These are phyloP conservation scores for Maudiozyma pseudohumilis DNA, from an alignment of 805 yeast species.

Conservation along the genomic window DNA sequence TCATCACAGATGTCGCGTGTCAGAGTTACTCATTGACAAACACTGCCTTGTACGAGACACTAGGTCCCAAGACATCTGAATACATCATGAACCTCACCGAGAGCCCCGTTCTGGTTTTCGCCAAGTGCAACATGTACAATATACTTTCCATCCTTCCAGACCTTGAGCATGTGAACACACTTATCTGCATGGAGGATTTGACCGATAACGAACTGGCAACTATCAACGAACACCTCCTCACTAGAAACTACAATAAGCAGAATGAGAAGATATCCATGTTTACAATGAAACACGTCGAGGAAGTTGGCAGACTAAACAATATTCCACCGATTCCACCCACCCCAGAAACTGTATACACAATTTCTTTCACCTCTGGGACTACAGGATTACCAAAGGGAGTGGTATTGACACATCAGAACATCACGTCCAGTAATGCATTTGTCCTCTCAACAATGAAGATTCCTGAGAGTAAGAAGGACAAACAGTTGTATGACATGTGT, in stretches of 20 bases:
- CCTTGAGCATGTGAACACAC: conserved; percentile 36
- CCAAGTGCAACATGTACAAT: conserved; percentile 41
- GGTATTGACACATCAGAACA: conserved; percentile 41
- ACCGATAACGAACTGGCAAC: conserved; percentile 26
- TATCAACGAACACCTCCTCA: conserved; percentile 24
- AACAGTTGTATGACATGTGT: conserved; percentile 29
- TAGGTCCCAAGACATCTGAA: conserved; percentile 51
- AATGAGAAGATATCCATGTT: conserved; percentile 33
- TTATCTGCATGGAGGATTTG: conserved; percentile 48
- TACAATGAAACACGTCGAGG: conserved; percentile 34
- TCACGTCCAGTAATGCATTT: conserved; percentile 40
- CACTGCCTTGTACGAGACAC: conserved; percentile 47
- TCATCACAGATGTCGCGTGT: conserved; percentile 58
- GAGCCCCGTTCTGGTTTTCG: conserved; percentile 49
- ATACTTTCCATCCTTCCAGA: conserved; percentile 38
- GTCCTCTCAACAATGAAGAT: conserved; percentile 30
- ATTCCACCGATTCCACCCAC: conserved; percentile 38
- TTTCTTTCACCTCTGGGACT: conserved; percentile 68
- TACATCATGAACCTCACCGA: conserved; percentile 54
- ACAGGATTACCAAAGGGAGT: conserved; percentile 73
- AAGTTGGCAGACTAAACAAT: conserved; percentile 36
- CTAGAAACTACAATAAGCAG: conserved; percentile 20
- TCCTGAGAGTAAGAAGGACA: conserved; percentile 16
- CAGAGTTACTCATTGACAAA: conserved; percentile 45
- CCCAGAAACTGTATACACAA: conserved; percentile 46